Percentiles rank a stretch among this genome's conserved stretches.
These are phyloP conservation scores for Medicago arabica DNA, from an alignment of 306 rosid species.

Conservation along the genomic window DNA sequence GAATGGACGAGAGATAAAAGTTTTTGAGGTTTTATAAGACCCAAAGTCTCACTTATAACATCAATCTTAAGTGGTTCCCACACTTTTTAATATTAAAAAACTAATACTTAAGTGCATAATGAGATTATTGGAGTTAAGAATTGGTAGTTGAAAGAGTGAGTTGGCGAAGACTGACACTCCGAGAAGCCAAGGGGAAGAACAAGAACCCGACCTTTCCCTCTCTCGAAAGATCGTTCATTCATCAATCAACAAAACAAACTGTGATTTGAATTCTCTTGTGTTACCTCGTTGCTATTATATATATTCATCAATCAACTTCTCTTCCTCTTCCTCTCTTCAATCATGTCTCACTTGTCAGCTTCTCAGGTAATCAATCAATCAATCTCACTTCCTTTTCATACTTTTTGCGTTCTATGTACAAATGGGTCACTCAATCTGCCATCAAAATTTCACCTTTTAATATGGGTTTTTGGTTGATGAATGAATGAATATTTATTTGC, in stretches of 20 bases:
- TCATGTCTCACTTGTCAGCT: constrained; percentile 47
- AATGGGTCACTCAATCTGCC: constrained; percentile 19
- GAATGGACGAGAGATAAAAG: too few relatives aligned
- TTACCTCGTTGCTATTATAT: not conserved
- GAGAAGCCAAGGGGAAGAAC: constrained; percentile 21
- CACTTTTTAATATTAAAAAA: too few relatives aligned
- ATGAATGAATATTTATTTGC: too few relatives aligned
- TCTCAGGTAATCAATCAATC: constrained; percentile 47
- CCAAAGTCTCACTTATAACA: too few relatives aligned
- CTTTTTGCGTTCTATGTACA: not conserved
- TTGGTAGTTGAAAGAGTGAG: not conserved
- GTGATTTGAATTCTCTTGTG: not conserved
- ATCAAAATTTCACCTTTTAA: constrained; percentile 35
- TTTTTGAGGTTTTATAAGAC: too few relatives aligned
- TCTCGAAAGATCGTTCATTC: constrained; percentile 42
- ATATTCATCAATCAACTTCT: constrained; percentile 12
- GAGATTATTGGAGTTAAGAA: too few relatives aligned
- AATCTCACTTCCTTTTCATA: not conserved
- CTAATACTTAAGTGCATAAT: too few relatives aligned
- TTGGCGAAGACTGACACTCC: not conserved
- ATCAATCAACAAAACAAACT: not conserved
- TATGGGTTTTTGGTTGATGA: too few relatives aligned
- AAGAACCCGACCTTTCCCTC: constrained; percentile 45
- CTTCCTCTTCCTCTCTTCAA: not conserved
- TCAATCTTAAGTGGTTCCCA: too few relatives aligned